Evolutionary conservation across 495 filamentous ascomycete genomes (phyloP), one percentile per base, ranked within the genome.

Genomic region (Daldinia grandis): DNA sequence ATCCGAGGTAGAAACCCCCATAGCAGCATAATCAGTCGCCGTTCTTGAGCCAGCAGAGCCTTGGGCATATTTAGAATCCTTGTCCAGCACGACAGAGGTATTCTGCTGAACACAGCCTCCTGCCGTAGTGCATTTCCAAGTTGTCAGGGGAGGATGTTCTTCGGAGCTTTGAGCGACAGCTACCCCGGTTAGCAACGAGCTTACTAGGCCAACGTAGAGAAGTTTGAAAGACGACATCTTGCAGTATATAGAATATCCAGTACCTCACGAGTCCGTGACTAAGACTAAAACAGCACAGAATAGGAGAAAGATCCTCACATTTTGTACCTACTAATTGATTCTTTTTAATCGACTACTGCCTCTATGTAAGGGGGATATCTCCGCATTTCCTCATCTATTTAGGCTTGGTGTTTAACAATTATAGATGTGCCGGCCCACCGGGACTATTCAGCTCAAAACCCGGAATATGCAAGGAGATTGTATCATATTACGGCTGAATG

Each of bases 41-140:
- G 72, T 64, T 28, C 72, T 58, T 38, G 72, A 74, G 33, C 72
- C 72, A 19, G 72, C 68, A 31, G 59, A 4, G 4, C 72, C 72
- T 40, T 42, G 28, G 4, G 72, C 72, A 31, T 57, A 71, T 33
- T 74, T 74, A 2, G 76, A 76, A 17, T 74, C 69, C 8, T 77
- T 77, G 60, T 84, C 82, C 9, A 83, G 66, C 7, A 82, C 81
- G 28, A 84, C 64, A 15, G 78, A 78, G 9, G 80, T 83, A 8
- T 78, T 73, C 44, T 82, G 79, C 47, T 73, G 66, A 1, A 72
- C 64, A 69, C 82, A 84, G 38, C 82, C 82, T 3, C 68, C 53
- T 17, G 62, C 53, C 5, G 69, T 73, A 2, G 76, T 82, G 64
- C 82, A 84, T 74, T 80, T 80, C 72, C 74, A 81, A 24, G 82